These are phyloP conservation scores for Talaromyces sp. DNA, from an alignment of 2,329 filamentous ascomycete species.

Conservation along the genomic window DNA sequence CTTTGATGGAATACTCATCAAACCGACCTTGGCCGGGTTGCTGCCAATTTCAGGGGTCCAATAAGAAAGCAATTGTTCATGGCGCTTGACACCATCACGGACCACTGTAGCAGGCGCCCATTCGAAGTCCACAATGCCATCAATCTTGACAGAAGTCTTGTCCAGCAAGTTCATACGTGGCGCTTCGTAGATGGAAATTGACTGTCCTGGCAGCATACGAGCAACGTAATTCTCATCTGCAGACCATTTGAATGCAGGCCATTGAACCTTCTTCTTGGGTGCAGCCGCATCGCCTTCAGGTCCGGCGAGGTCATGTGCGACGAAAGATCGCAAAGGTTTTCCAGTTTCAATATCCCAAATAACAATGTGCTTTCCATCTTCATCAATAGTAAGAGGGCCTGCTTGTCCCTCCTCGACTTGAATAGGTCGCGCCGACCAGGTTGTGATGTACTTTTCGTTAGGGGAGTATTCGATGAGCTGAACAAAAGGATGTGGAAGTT, in stretches of 20 bases:
- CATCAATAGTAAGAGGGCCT: conserved; percentile 68
- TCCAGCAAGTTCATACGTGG: conserved; percentile 86
- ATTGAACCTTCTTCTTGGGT: conserved; percentile 88
- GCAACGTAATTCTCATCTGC: conserved; percentile 96
- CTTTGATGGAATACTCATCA: conserved; percentile 96
- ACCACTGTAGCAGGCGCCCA: conserved; percentile 84
- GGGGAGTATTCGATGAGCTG: conserved; percentile 97
- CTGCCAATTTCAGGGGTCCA: conserved; percentile 98
- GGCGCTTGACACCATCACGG: conserved; percentile 80
- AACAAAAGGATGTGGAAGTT: conserved; percentile 92
- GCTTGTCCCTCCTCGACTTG: conserved; percentile 85
- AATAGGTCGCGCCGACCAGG: conserved; percentile 94
- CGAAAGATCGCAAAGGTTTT: conserved; percentile 88
- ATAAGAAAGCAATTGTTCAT: conserved; percentile 96
- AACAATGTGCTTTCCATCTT: conserved; percentile 98
- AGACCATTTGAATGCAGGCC: conserved; percentile 99
- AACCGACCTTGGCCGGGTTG: conserved; percentile 92
- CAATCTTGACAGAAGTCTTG: conserved; percentile 91
- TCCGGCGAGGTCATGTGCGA: conserved; percentile 70
- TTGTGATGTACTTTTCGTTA: conserved; percentile 85
- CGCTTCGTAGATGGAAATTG: conserved; percentile 87
- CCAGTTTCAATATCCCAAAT: conserved; percentile 94
- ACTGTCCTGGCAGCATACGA: conserved; percentile 79
- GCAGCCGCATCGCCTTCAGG: conserved; percentile 58
- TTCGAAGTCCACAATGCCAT: conserved; percentile 95